A percentile compares a stretch with the other conserved stretches of the same genome.
Conservation (phyloP, 148 eudicot species). For the Pouteria glomerata region DNA sequence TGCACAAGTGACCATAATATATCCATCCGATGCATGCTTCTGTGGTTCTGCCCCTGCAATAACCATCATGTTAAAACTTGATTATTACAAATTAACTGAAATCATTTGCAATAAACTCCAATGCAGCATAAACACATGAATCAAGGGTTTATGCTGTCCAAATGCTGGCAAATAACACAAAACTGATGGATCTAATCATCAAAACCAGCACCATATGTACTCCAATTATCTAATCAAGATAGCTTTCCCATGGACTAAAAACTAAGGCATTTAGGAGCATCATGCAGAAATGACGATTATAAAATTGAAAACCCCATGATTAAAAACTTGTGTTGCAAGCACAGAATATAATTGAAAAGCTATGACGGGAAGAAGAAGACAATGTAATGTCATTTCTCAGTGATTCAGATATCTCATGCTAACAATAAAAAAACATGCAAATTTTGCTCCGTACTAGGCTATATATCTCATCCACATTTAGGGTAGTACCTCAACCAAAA, state of each 20-base stretch:
- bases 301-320: too few species aligned
- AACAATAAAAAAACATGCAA: neutral
- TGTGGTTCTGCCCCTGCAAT: conserved; percentile 59
- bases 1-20: conserved; percentile 83
- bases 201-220: too few species aligned
- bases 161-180: too few species aligned
- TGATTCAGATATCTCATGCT: neutral
- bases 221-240: too few species aligned
- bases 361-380: neutral
- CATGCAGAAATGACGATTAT: too few species aligned
- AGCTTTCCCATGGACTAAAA: too few species aligned
- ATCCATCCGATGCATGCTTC: conserved; percentile 87
- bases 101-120: neutral
- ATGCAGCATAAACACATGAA: neutral
- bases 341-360: neutral
- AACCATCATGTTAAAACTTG: neutral
- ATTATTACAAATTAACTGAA: neutral
- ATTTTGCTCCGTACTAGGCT: neutral
- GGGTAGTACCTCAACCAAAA: conserved; percentile 72
- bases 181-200: too few species aligned
- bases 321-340: too few species aligned
- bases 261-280: too few species aligned
- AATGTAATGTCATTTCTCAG: neutral
- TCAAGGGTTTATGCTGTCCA: too few species aligned
- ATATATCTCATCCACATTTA: neutral